Evolutionary conservation across 2,329 filamentous ascomycete genomes (phyloP).

Genomic region (Cordyceps sp.): DNA sequence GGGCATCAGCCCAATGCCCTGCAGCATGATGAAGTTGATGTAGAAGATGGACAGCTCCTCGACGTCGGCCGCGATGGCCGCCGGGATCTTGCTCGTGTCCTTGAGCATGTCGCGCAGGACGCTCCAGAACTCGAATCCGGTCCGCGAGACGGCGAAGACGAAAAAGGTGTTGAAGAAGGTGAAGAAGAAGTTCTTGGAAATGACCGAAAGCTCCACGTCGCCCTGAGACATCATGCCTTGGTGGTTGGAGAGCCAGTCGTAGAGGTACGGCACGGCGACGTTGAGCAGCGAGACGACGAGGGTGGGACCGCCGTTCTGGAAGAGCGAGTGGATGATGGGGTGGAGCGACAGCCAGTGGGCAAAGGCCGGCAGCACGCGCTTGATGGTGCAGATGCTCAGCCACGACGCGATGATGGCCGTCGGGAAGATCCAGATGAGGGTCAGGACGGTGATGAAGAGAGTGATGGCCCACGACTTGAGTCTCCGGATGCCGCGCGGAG

Average conservation of each 20-base stretch:
- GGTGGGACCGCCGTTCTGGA: constrained; percentile 80
- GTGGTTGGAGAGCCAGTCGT: constrained; percentile 77
- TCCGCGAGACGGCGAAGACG: constrained; percentile 77
- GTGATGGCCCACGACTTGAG: constrained; percentile 73
- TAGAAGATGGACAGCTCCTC: constrained; percentile 70
- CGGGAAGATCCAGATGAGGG: constrained; percentile 74
- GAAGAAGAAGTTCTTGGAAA: constrained; percentile 99
- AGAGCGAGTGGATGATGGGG: constrained; percentile 53
- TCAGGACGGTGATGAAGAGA: constrained; percentile 63
- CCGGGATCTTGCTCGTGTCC: constrained; percentile 65
- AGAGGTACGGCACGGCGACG: constrained; percentile 79
- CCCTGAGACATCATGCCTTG: constrained; percentile 94
- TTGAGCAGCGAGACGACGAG: constrained; percentile 75
- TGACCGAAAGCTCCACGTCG: constrained; percentile 83
- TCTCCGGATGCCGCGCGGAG: constrained; percentile 57
- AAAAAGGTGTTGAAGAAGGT: constrained; percentile 98
- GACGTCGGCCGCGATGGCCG: constrained; percentile 58
- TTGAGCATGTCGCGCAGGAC: constrained; percentile 58
- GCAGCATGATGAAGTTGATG: constrained; percentile 82
- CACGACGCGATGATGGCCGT: constrained; percentile 65
- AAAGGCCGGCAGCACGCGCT: constrained; percentile 53
- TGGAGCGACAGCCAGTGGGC: constrained; percentile 52
- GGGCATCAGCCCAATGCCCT: constrained; percentile 84
- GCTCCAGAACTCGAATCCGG: constrained; percentile 58
- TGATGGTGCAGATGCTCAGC: constrained; percentile 66